Percentiles rank a stretch among this genome's conserved stretches.
Evolutionary conservation across 345 rosid genomes (phyloP).

Genomic region (Moricandia arvensis): DNA sequence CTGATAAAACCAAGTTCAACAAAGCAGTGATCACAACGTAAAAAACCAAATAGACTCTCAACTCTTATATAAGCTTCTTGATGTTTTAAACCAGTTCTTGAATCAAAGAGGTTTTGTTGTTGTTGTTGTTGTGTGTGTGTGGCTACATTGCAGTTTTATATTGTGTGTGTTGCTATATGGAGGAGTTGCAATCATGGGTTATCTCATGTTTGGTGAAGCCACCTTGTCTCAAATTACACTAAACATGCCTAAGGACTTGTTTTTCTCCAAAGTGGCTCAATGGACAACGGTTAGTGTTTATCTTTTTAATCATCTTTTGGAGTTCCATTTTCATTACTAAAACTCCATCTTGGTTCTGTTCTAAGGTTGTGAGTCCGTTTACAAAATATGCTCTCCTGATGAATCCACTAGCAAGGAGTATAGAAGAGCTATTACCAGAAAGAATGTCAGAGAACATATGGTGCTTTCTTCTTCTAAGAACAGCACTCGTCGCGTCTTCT

Average conservation of each 20-base stretch:
- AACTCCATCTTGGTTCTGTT: constrained; percentile 22
- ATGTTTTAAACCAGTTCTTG: background rate
- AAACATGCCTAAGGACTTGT: constrained; percentile 64
- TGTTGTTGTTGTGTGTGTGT: background rate
- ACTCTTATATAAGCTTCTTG: constrained; percentile 12
- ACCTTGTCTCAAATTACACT: constrained; percentile 88
- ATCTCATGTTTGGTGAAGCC: constrained; percentile 77
- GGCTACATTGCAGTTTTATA: constrained; percentile 56
- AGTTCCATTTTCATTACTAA: background rate
- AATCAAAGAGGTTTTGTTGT: background rate
- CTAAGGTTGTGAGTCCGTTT: constrained; percentile 86
- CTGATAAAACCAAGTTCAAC: constrained; percentile 74
- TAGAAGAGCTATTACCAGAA: constrained; percentile 82
- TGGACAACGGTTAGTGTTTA: constrained; percentile 75
- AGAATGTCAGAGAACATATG: constrained; percentile 48
- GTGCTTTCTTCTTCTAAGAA: constrained; percentile 70
- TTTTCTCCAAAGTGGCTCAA: constrained; percentile 66
- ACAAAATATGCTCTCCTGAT: constrained; percentile 84
- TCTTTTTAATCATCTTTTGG: background rate
- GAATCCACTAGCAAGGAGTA: constrained; percentile 84
- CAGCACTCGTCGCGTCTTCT: constrained; percentile 71
- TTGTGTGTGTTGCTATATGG: constrained; percentile 67
- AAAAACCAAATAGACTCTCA: constrained; percentile 6
- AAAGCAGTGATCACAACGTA: constrained; percentile 66
- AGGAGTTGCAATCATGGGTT: constrained; percentile 78